phyloP scores from a whole-genome alignment of 202 grass and related monocot genomes.

The Schoenoplectus tabernaemontani region DNA sequence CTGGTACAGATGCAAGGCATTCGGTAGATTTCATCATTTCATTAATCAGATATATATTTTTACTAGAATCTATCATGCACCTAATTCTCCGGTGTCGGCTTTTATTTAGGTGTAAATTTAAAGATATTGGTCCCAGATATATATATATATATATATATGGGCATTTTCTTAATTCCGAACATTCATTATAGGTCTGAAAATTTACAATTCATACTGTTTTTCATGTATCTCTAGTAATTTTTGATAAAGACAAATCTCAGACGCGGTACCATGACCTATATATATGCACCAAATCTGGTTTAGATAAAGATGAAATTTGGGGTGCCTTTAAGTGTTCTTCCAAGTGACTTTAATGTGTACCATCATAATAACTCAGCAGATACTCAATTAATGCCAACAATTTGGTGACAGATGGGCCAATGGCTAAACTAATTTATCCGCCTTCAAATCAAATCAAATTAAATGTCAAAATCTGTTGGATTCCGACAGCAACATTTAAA shows the following conservation, averaged over 20 bases:
- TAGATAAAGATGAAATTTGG: not conserved
- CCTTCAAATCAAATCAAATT: not conserved
- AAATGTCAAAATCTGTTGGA: not conserved
- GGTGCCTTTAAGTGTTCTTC: not conserved
- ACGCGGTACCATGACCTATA: not conserved
- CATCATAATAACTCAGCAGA: not conserved
- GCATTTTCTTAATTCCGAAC: not conserved
- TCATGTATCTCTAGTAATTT: not conserved
- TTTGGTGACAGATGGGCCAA: not conserved
- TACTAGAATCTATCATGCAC: not conserved
- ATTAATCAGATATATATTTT: not conserved
- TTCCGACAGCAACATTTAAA: too few species aligned
- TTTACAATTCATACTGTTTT: not conserved
- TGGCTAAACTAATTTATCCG: not conserved
- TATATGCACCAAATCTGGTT: not conserved
- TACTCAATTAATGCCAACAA: not conserved
- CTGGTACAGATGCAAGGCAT: not conserved
- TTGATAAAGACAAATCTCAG: not conserved
- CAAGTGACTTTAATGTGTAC: not conserved
- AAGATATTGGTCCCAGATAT: not conserved
- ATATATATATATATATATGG: not conserved
- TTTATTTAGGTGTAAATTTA: not conserved
- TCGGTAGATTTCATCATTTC: conserved; percentile 1
- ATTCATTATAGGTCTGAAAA: not conserved
- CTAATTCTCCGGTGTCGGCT: not conserved